Evolutionary conservation across 345 rosid species (phyloP), one percentile per base, ranked within the genome.

Genomic region (Populus davidiana): DNA sequence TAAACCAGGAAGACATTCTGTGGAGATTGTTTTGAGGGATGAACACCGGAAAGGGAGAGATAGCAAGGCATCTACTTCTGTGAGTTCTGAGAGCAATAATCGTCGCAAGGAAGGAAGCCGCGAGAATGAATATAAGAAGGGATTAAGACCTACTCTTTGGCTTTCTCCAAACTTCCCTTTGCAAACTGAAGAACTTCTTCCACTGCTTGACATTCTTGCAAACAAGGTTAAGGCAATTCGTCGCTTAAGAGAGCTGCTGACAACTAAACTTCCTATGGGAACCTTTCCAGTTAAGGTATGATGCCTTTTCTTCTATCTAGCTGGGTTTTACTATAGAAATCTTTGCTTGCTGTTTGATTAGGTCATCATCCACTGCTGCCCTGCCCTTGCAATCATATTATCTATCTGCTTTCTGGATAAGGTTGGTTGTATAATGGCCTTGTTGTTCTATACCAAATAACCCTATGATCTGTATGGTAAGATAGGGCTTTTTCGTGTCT

Each of bases 211-310:
- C 85, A 96, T 96, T 86, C 93, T 96, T 25, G 99, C 99, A 36
- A 96, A 89, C 88, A 96, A 96, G 84, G 99, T 96, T 69, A 96
- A 96, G 81, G 99, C 98, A 4, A 92, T 96, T 71, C 98, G 98
- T 72, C 97, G 99, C 17, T 87, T 96, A 39, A 90, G 99, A 81
- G 99, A 96, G 78, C 86, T 96, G 78, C 93, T 96, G 38, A 93
- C 99, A 8, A 93, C 98, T 75, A 96, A 93, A 82, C 98, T 96
- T 81, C 99, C 99, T 0, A 38, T 81, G 67, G 99, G 98, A 77
- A 91, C 98, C 29, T 96, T 96, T 84, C 99, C 99, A 0, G 97
- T 96, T 64, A 96, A 96, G 96, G 98, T 92, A 88, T 62, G 81
- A 70, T 72, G n/a, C 69, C 75, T 27, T 59, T 11, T 70, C 41